Conservation (phyloP, 2,329 filamentous ascomycete genomes). For the Leptodontidium sp. region DNA sequence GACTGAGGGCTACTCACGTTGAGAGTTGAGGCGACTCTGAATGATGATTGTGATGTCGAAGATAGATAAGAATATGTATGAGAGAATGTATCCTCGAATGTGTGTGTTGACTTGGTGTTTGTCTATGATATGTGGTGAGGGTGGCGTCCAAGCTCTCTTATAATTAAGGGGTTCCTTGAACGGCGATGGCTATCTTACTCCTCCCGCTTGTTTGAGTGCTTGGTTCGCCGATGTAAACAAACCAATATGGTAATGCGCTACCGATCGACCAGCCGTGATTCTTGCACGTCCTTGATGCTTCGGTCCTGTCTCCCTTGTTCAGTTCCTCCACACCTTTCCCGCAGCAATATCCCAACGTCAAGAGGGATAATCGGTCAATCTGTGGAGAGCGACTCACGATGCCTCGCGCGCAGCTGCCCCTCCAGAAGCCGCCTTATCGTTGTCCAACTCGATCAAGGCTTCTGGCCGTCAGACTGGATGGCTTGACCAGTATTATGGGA, state of each 20-base stretch:
- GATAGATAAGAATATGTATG: neutral
- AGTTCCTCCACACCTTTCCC: conserved; percentile 44
- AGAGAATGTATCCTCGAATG: neutral
- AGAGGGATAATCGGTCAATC: conserved; percentile 31
- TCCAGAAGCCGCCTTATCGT: conserved; percentile 40
- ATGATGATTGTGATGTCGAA: neutral
- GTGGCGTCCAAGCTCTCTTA: conserved; percentile 23
- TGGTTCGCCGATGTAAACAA: conserved; percentile 30
- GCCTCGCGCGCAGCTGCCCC: conserved; percentile 28
- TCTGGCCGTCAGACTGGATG: conserved; percentile 32
- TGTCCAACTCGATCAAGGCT: conserved; percentile 31
- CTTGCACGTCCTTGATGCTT: conserved; percentile 43
- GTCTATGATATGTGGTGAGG: conserved; percentile 4
- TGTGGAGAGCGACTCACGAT: conserved; percentile 44
- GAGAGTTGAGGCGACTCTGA: neutral
- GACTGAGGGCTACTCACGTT: neutral
- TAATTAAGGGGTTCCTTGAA: conserved; percentile 13
- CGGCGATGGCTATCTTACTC: conserved; percentile 9
- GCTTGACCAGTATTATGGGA: conserved; percentile 30
- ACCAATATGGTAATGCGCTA: conserved; percentile 43
- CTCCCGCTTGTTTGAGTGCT: conserved; percentile 14
- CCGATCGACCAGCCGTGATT: conserved; percentile 41
- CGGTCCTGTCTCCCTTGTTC: conserved; percentile 40
- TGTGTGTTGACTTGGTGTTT: conserved; percentile 4
- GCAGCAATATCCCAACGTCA: conserved; percentile 35